phyloP scores from a whole-genome alignment of 202 grass and related monocot genomes.

The Carex sylvatica region DNA sequence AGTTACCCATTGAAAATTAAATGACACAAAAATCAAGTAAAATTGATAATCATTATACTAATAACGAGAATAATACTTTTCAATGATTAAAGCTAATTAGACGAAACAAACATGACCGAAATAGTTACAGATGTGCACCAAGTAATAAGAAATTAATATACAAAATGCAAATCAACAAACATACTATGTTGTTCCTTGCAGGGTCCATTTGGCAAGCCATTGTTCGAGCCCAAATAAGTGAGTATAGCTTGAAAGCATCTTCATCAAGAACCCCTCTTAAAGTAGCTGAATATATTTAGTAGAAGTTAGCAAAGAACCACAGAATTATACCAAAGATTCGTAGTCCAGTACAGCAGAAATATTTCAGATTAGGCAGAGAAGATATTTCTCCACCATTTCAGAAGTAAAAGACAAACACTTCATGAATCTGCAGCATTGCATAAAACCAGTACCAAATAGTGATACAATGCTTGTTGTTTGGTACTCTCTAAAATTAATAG shows the following conservation, averaged over 20 bases:
- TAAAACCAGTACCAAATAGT: background rate
- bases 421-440: background rate
- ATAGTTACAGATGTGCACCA: background rate
- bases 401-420: background rate
- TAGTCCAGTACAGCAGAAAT: background rate
- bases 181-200: constrained; percentile 66
- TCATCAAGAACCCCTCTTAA: constrained; percentile 76
- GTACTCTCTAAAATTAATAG: constrained; percentile 13
- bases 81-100: background rate
- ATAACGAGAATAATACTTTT: background rate
- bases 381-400: background rate
- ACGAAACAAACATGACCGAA: background rate
- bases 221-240: constrained; percentile 89
- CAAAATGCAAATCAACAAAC: constrained; percentile 24
- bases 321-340: background rate
- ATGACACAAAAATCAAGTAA: background rate
- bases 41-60: background rate
- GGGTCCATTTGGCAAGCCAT: constrained; percentile 96
- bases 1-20: background rate
- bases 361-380: constrained; percentile 19
- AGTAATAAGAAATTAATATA: constrained; percentile 11
- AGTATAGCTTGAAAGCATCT: constrained; percentile 82
- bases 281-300: constrained; percentile 55
- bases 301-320: constrained; percentile 7
- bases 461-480: background rate